Evolutionary conservation across 106 monocot species (phyloP).

Genomic region (Allium sativum): DNA sequence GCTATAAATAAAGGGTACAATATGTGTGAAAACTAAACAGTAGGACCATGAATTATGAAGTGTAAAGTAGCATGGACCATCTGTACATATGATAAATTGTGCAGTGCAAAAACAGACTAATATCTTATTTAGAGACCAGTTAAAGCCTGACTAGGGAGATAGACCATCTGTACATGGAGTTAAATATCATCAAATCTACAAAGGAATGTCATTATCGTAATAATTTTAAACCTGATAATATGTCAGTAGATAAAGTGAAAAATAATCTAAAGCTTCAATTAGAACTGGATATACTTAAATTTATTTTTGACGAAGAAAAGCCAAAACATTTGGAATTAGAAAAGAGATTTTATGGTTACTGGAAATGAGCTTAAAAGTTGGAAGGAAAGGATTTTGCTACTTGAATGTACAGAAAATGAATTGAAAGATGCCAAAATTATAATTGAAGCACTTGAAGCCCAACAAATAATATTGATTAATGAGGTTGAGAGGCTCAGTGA

Average conservation of each 20-base stretch:
- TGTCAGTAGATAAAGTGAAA: constrained; percentile 23
- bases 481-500: constrained; percentile 52
- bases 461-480: constrained; percentile 42
- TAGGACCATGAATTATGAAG: no score
- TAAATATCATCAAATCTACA: constrained; percentile 23
- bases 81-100: no score
- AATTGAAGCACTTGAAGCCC: constrained; percentile 75
- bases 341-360: constrained; percentile 12
- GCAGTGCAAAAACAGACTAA: constrained; percentile 56
- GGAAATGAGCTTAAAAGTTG: constrained; percentile 20
- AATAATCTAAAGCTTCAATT: constrained; percentile 59
- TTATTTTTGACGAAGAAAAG: constrained; percentile 67
- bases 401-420: constrained; percentile 34
- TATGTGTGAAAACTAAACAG: no score
- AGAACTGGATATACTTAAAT: constrained; percentile 79
- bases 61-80: no score
- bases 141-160: constrained; percentile 64
- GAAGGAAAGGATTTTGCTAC: constrained; percentile 17
- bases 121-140: constrained; percentile 58
- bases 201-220: constrained; percentile 5
- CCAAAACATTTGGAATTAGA: constrained; percentile 31
- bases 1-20: no score
- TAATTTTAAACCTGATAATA: constrained; percentile 18
- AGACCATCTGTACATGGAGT: constrained; percentile 24
- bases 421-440: constrained; percentile 47